Conservation (phyloP, 1,284 basidiomycete genomes). For the Chalciporus piperatoides region DNA sequence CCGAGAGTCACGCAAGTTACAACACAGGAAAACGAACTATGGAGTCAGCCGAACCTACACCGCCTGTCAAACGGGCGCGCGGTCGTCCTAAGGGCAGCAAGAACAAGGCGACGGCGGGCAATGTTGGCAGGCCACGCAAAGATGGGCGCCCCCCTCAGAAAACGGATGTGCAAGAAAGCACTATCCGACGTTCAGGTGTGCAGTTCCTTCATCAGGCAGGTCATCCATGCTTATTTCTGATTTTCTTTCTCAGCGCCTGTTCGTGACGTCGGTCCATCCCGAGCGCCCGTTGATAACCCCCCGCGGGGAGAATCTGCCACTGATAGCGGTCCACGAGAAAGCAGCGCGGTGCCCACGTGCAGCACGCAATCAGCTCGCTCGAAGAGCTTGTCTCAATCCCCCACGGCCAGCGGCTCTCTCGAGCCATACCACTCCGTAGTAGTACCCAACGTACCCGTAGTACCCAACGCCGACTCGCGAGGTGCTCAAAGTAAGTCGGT, state of each 20-base stretch:
- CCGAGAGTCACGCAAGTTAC: too few relatives aligned
- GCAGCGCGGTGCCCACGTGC: too few relatives aligned
- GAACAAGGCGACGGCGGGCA: not conserved
- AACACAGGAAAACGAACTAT: too few relatives aligned
- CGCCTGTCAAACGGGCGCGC: not conserved
- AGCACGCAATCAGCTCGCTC: too few relatives aligned
- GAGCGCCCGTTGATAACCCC: not conserved
- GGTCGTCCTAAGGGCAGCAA: conserved; percentile 1
- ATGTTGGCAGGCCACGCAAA: not conserved
- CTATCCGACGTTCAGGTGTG: too few relatives aligned
- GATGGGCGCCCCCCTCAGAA: conserved; percentile 2
- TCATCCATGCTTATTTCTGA: not conserved
- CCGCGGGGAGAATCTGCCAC: too few relatives aligned
- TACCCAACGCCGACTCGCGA: not conserved
- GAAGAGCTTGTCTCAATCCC: not conserved
- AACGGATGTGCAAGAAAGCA: not conserved
- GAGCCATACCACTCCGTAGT: too few relatives aligned
- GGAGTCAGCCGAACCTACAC: not conserved
- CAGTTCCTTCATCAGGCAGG: not conserved
- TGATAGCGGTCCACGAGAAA: too few relatives aligned
- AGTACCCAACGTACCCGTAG: too few relatives aligned
- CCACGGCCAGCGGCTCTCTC: too few relatives aligned
- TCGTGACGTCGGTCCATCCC: not conserved
- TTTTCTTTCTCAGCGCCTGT: not conserved
- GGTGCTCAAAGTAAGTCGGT: not conserved